phyloP scores from a whole-genome alignment of 441 rosid genomes.

The Erysimum pusillum region DNA sequence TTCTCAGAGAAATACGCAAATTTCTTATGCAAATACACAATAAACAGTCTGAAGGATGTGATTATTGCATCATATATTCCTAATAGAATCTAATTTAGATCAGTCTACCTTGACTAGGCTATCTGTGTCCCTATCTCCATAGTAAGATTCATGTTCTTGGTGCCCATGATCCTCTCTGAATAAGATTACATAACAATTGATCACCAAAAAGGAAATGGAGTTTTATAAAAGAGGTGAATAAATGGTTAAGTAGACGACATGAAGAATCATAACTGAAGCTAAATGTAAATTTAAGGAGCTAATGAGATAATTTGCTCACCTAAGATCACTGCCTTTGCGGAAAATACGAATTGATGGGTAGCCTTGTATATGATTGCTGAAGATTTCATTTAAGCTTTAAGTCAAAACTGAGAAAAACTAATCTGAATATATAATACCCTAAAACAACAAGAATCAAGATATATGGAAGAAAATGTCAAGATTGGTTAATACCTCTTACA shows the following conservation, averaged over 20 bases:
- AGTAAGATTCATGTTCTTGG: constrained; percentile 94
- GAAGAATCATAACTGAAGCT: constrained; percentile 1
- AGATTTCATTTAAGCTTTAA: constrained; percentile 5
- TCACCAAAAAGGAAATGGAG: not conserved
- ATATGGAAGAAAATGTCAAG: constrained; percentile 26
- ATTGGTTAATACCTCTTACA: constrained; percentile 74
- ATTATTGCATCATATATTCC: not conserved
- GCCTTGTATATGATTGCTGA: constrained; percentile 92
- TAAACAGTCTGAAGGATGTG: not conserved
- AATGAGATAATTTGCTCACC: constrained; percentile 50
- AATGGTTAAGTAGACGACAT: not conserved
- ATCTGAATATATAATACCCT: not conserved
- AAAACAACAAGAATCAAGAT: constrained; percentile 38
- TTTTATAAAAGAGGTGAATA: not conserved
- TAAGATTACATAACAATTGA: not conserved
- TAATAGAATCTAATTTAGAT: constrained; percentile 7
- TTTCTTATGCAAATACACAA: not conserved
- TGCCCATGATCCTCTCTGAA: constrained; percentile 85
- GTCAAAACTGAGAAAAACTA: not conserved
- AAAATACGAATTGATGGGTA: constrained; percentile 97
- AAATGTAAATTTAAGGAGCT: not conserved
- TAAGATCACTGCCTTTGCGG: constrained; percentile 84
- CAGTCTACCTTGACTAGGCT: constrained; percentile 75
- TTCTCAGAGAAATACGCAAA: not conserved
- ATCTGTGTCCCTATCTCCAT: constrained; percentile 96